phyloP scores from a whole-genome alignment of 441 rosid genomes.

The Theobroma grandiflorum region DNA sequence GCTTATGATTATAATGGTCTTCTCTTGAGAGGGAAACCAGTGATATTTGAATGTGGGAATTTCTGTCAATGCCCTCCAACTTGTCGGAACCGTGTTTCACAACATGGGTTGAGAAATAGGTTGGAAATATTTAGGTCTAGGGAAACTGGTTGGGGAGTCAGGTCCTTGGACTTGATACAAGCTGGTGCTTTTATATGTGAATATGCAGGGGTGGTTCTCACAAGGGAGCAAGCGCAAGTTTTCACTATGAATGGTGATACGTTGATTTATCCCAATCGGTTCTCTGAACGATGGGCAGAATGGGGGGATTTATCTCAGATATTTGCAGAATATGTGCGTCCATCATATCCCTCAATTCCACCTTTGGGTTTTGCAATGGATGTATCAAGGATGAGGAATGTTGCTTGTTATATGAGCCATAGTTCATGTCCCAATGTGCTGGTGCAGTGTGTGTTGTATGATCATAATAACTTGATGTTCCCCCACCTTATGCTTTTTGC shows the following conservation, averaged over 20 bases:
- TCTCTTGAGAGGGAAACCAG: conserved; percentile 74
- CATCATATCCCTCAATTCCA: conserved; percentile 72
- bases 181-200: conserved; percentile 94
- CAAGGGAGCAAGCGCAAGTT: conserved; percentile 86
- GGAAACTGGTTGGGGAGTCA: conserved; percentile 95
- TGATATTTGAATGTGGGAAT: conserved; percentile 83
- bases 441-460: conserved; percentile 80
- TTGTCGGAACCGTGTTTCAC: conserved; percentile 84
- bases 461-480: conserved; percentile 80
- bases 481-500: conserved; percentile 94
- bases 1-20: conserved; percentile 77
- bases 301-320: conserved; percentile 88
- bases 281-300: conserved; percentile 76
- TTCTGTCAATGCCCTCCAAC: conserved; percentile 80
- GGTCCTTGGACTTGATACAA: conserved; percentile 81
- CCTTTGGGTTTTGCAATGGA: conserved; percentile 89
- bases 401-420: conserved; percentile 88
- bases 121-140: conserved; percentile 89
- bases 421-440: conserved; percentile 80
- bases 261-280: conserved; percentile 76
- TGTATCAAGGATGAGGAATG: conserved; percentile 82
- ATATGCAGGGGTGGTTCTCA: conserved; percentile 85
- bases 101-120: conserved; percentile 69
- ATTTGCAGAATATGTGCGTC: conserved; percentile 51
- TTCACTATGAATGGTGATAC: conserved; percentile 85